Percentiles rank a stretch among this genome's conserved stretches.
phyloP scores from a whole-genome alignment of 352 stramenopile genomes.

The Globisporangium sylvaticum region DNA sequence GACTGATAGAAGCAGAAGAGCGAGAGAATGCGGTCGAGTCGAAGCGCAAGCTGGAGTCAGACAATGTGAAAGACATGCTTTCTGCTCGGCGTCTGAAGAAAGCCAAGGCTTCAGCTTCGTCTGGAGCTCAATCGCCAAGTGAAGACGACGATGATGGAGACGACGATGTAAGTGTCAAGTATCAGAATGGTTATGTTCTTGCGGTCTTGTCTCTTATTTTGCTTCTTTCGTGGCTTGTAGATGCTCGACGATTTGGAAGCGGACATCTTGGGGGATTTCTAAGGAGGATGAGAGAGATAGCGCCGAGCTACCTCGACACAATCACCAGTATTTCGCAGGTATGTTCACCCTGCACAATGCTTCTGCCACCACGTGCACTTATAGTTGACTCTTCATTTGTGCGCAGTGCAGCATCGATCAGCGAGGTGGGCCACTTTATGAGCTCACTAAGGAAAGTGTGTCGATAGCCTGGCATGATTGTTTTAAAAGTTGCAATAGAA shows the following conservation, averaged over 20 bases:
- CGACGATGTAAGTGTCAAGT: conserved; percentile 20
- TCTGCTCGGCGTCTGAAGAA: conserved; percentile 44
- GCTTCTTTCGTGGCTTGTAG: conserved; percentile 16
- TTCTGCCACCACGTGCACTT: not conserved
- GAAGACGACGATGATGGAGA: conserved; percentile 36
- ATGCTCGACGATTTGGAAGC: conserved; percentile 71
- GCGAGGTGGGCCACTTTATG: not conserved
- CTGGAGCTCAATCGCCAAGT: conserved; percentile 5
- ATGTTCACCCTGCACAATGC: not conserved
- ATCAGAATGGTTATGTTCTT: not conserved
- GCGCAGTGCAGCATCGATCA: not conserved
- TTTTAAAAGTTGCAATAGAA: conserved; percentile 3
- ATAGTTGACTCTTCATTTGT: too few relatives aligned
- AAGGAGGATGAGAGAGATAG: conserved; percentile 7
- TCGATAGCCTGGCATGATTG: not conserved
- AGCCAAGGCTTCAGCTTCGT: conserved; percentile 4
- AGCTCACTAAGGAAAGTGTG: not conserved
- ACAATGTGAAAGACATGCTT: conserved; percentile 54
- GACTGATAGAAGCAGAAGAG: conserved; percentile 75
- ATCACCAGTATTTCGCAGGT: not conserved
- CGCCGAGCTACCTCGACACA: not conserved
- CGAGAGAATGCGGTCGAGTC: conserved; percentile 51
- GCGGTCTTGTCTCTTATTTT: conserved; percentile 6
- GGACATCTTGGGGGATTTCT: conserved; percentile 68
- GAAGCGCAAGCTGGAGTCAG: conserved; percentile 52